Evolutionary conservation across 306 rosid genomes (phyloP).

Genomic region (Cyamopsis tetragonoloba): DNA sequence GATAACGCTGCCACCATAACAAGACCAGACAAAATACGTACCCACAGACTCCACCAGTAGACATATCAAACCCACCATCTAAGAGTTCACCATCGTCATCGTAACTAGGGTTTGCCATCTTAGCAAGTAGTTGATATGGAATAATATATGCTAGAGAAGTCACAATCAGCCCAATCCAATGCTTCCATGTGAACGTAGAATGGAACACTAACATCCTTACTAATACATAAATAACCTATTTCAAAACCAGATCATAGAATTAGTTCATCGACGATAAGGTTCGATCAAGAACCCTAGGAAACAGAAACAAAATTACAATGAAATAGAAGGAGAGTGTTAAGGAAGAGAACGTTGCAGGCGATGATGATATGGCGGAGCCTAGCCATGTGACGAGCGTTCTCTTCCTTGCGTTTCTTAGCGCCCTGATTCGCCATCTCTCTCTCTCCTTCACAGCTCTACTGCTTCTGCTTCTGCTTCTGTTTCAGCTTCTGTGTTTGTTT

Average conservation of each 20-base stretch:
- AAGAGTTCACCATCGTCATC: constrained; percentile 78
- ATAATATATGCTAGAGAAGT: constrained; percentile 56
- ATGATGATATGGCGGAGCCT: constrained; percentile 68
- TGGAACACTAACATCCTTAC: constrained; percentile 63
- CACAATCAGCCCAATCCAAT: constrained; percentile 64
- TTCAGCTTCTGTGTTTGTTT: not conserved
- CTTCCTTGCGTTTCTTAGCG: constrained; percentile 95
- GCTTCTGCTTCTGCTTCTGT: not conserved
- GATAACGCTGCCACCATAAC: no score
- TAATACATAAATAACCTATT: constrained; percentile 56
- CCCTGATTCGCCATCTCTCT: constrained; percentile 88
- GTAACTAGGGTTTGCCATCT: constrained; percentile 65
- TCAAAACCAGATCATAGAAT: not conserved
- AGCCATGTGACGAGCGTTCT: constrained; percentile 78
- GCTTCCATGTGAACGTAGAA: constrained; percentile 76
- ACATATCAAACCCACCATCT: constrained; percentile 97
- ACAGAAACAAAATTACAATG: not conserved
- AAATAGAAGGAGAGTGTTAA: not conserved
- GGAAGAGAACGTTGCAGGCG: constrained; percentile 57
- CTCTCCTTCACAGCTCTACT: not conserved
- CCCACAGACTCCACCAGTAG: constrained; percentile 90
- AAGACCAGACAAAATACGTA: constrained; percentile 36
- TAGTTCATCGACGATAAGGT: not conserved
- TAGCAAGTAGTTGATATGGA: constrained; percentile 69
- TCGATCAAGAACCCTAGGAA: not conserved